A percentile compares a stretch with the other conserved stretches of the same genome.
Evolutionary conservation across 352 stramenopile genomes (phyloP).

Genomic region (Pythium chondricola): DNA sequence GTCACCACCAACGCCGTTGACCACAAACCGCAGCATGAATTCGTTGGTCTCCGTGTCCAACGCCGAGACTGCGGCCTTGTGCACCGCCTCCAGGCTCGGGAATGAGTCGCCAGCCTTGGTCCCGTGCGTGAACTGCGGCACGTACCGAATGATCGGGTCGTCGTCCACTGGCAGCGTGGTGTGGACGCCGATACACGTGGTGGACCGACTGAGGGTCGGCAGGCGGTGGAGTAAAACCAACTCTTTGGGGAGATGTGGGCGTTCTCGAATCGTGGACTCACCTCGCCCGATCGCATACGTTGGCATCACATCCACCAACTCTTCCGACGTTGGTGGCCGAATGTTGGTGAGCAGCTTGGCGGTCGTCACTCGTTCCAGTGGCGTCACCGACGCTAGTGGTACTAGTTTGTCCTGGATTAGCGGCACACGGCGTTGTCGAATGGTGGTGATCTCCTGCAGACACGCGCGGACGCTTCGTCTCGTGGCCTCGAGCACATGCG

Average conservation of each 20-base stretch:
- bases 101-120: slow-evolving; percentile 29
- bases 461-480: slow-evolving; percentile 15
- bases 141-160: slow-evolving; percentile 78
- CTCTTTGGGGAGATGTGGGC: slow-evolving; percentile 22
- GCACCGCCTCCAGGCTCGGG: slow-evolving; percentile 22
- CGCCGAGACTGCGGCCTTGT: slow-evolving; percentile 35
- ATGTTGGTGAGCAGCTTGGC: slow-evolving; percentile 32
- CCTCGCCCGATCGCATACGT: slow-evolving; percentile 41
- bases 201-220: slow-evolving; percentile 42
- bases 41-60: slow-evolving; percentile 65
- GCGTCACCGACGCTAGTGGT: slow-evolving; percentile 24
- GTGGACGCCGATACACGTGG: slow-evolving; percentile 50
- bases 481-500: slow-evolving; percentile 12
- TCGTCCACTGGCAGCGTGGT: slow-evolving; percentile 57
- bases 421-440: background rate
- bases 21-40: slow-evolving; percentile 55
- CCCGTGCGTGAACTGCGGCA: slow-evolving; percentile 42
- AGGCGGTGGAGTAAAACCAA: slow-evolving; percentile 41
- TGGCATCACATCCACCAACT: slow-evolving; percentile 17
- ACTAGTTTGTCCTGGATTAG: background rate
- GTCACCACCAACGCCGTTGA: slow-evolving; percentile 25
- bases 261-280: slow-evolving; percentile 31
- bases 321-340: background rate
- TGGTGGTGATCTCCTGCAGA: slow-evolving; percentile 4
- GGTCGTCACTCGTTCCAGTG: slow-evolving; percentile 39